These are phyloP conservation scores for Leishmania arabica DNA, from an alignment of 208 protist genomes.

Conservation along the genomic window DNA sequence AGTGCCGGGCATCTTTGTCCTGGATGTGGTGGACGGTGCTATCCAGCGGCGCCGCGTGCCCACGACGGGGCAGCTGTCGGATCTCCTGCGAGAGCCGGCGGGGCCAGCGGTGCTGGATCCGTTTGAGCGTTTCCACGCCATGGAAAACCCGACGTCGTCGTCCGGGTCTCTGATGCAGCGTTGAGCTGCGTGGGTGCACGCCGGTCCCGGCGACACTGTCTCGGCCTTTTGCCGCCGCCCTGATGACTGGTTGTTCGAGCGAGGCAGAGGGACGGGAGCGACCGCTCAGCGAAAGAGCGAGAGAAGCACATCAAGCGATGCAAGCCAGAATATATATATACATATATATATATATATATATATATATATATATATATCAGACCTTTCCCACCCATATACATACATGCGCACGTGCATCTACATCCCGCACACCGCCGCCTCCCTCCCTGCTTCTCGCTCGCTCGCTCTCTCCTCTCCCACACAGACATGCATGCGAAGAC, in stretches of 20 bases:
- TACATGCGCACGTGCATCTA: background rate
- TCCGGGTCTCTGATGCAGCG: conserved; percentile 53
- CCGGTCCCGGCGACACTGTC: background rate
- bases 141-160: conserved; percentile 79
- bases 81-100: conserved; percentile 56
- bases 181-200: background rate
- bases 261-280: background rate
- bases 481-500: background rate
- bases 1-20: conserved; percentile 51
- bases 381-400: background rate
- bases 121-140: conserved; percentile 84
- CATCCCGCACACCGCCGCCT: background rate
- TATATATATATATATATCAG: background rate
- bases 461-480: background rate
- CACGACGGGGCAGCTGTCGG: conserved; percentile 37
- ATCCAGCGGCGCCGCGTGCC: conserved; percentile 32
- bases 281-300: background rate
- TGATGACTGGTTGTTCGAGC: background rate
- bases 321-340: background rate
- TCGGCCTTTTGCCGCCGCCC: background rate
- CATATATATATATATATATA: background rate
- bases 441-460: background rate
- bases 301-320: background rate
- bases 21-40: conserved; percentile 65
- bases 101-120: conserved; percentile 74